Evolutionary conservation across 306 rosid species (phyloP), one percentile per base, ranked within the genome.

Genomic region (Cicer bijugum): DNA sequence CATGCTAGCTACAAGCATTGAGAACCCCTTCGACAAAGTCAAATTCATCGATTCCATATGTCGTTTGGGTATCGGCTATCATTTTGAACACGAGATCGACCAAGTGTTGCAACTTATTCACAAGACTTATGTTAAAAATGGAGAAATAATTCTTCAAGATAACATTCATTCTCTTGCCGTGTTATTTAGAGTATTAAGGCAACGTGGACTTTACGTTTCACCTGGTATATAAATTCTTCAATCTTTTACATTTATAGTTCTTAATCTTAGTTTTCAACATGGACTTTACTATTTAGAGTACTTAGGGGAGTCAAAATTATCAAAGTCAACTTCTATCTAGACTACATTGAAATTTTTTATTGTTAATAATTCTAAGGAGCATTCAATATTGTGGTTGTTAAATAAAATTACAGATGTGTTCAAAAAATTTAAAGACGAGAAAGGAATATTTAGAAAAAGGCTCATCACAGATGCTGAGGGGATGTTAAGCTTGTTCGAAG

Each of bases 101-200:
- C 15, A 70, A 37, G 12, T 78, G 20, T 43, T 86, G 56, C 44
- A 67, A 8, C 50, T 63, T 6, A 60, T 28, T 28, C 33, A 28
- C 33, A 28, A 28, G 0, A 50, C 33, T 12, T 38, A 61, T 16
- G 46, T 15, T 37, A 63, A 35, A 57, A 19, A 62, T 46, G 48
- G 19, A 0, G 58, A 11, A 46, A 50, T 52, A 66, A 60, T 4
- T 47, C n/a, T 40, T 6, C 43, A 59, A 16, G 40, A 35, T 45
- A 77, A 81, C 20, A 75, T 86, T 6, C 28, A 40, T 37, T n/a
- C 45, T 53, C 51, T 53, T 65, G 80, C 87, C 39, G 79, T 86
- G 23, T 46, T 71, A n/a, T 88, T 88, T 72, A 80, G 90, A 16
- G 7, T 88, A 38, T 11, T 88, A 15, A 77, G 92, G 14, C 85